Evolutionary conservation across 2,329 filamentous ascomycete genomes (phyloP).

Genomic region (Verticillium klebahnii): DNA sequence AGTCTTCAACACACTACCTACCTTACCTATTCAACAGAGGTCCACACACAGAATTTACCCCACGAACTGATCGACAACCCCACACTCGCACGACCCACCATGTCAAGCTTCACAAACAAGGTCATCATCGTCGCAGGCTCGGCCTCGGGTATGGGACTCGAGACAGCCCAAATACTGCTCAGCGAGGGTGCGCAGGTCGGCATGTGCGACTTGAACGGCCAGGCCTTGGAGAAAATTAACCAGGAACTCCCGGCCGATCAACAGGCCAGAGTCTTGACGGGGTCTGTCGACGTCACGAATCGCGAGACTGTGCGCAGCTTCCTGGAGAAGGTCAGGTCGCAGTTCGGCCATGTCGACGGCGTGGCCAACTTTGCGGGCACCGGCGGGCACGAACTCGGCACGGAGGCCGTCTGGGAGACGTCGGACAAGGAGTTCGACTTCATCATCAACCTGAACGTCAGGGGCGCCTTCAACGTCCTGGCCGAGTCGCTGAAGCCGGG

Average conservation of each 20-base stretch:
- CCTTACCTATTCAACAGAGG: background rate
- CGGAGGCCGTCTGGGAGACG: slow-evolving; percentile 5
- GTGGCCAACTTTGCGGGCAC: slow-evolving; percentile 8
- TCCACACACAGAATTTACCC: background rate
- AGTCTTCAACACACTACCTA: background rate
- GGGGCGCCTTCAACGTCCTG: slow-evolving; percentile 6
- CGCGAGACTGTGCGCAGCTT: background rate
- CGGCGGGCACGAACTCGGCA: slow-evolving; percentile 7
- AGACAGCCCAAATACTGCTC: slow-evolving; percentile 1
- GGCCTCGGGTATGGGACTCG: slow-evolving; percentile 8
- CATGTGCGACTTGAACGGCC: slow-evolving; percentile 2
- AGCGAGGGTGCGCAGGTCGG: slow-evolving; percentile 4
- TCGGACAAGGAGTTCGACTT: slow-evolving; percentile 4
- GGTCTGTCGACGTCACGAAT: slow-evolving; percentile 1
- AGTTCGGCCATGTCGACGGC: slow-evolving; percentile 2
- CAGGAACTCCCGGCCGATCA: background rate
- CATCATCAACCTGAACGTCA: slow-evolving; percentile 7
- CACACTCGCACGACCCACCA: background rate
- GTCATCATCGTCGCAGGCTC: slow-evolving; percentile 4
- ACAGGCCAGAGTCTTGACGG: background rate
- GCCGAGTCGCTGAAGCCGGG: slow-evolving; percentile 3
- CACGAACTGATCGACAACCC: background rate
- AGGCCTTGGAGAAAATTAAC: background rate
- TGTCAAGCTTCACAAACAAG: background rate
- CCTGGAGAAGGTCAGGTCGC: background rate